These are phyloP conservation scores for Eucalyptus microcorys DNA, from an alignment of 345 rosid genomes.

Conservation along the genomic window DNA sequence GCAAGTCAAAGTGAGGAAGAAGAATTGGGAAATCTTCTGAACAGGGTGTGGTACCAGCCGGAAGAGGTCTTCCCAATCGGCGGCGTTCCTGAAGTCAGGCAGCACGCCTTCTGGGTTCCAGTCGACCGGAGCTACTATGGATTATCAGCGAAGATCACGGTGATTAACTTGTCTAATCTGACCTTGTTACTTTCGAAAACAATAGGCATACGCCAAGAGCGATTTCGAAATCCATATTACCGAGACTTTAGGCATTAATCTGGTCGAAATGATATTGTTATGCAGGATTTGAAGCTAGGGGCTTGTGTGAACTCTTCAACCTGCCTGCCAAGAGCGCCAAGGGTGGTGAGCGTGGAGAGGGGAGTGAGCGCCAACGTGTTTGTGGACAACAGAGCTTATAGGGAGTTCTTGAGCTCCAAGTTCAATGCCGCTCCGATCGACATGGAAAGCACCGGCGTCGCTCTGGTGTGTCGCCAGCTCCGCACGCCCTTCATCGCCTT, in stretches of 20 bases:
- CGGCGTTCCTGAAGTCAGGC: constrained; percentile 58
- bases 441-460: constrained; percentile 72
- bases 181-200: not conserved
- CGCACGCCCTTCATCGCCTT: constrained; percentile 38
- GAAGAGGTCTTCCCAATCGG: constrained; percentile 56
- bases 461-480: constrained; percentile 45
- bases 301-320: constrained; percentile 39
- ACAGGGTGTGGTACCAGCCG: constrained; percentile 58
- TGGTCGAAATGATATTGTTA: not conserved
- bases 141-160: constrained; percentile 31
- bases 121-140: constrained; percentile 30
- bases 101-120: constrained; percentile 59
- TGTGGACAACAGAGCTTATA: constrained; percentile 48
- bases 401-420: constrained; percentile 34
- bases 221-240: not conserved
- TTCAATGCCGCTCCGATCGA: constrained; percentile 56
- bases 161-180: not conserved
- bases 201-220: not conserved
- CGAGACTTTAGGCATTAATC: not conserved
- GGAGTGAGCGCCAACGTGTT: constrained; percentile 39
- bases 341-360: constrained; percentile 31
- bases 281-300: constrained; percentile 27
- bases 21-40: constrained; percentile 23
- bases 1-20: not conserved
- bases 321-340: constrained; percentile 46